phyloP scores from a whole-genome alignment of 345 rosid genomes.

The Theobroma cacao region DNA sequence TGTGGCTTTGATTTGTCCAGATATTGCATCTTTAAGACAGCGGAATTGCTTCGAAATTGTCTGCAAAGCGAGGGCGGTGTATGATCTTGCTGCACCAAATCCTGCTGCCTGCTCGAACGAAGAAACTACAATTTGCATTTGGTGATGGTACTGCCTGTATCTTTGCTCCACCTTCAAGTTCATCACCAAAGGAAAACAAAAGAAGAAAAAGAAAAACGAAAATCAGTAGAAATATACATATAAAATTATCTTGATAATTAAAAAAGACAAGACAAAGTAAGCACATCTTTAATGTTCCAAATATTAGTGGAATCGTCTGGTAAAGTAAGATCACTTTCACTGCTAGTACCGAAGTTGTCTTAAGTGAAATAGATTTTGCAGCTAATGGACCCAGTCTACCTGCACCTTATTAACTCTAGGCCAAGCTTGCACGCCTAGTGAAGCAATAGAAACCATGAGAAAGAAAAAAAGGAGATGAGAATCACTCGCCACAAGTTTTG shows the following conservation, averaged over 20 bases:
- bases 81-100: conserved; percentile 55
- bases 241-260: not conserved
- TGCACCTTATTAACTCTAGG: not conserved
- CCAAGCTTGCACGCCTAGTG: not conserved
- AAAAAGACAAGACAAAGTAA: not conserved
- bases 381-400: conserved; percentile 2
- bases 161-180: conserved; percentile 57
- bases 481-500: not conserved
- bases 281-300: not conserved
- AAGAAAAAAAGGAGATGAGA: not conserved
- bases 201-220: too few relatives aligned
- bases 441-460: not conserved
- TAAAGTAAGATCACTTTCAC: not conserved
- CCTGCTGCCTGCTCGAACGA: conserved; percentile 71
- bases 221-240: not conserved
- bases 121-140: conserved; percentile 56
- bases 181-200: not conserved
- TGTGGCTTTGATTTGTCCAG: conserved; percentile 50
- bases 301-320: not conserved
- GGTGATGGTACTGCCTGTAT: conserved; percentile 67
- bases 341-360: not conserved
- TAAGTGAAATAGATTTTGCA: not conserved
- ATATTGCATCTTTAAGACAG: conserved; percentile 62
- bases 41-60: conserved; percentile 77
- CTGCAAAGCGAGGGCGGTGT: conserved; percentile 61